Evolutionary conservation across 208 protist species (phyloP), one percentile per base, ranked within the genome.

Genomic region (Crithidia acanthocephali): DNA sequence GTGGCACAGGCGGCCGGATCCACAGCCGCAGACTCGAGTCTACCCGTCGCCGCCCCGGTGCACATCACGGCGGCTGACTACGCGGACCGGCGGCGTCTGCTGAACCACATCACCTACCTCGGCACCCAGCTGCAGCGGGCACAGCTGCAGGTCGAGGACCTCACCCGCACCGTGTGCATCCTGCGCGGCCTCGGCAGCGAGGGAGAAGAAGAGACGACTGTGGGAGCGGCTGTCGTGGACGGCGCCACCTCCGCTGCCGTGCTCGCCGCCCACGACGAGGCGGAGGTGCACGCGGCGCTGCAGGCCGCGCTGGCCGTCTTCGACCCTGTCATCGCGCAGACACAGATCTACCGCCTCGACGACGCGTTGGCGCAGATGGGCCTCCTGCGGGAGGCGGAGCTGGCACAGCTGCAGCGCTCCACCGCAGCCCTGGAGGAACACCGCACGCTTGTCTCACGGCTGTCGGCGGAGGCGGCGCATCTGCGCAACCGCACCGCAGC

Each of bases 71-170:
- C 88, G 8, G 77, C 68, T 51, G 92, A 95, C 66, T 93, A 93
- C 74, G 81, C 86, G 47, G 89, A 97, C 51, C 83, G 92, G 7
- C 80, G 88, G 33, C 83, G 81, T 15, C 83, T 97, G 18, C 77
- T 97, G 33, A 91, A 92, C 47, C 92, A 95, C 69, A 87, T 97
- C 27, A 93, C 92, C n/a, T 89, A 91, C 59, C 78, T 97, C 18
- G 83, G 78, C 61, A 93, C 88, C 2, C 85, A 94, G 50, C 76
- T 94, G 32, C 92, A 94, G 76, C 84, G 88, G 20, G 80, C 86
- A 23, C 84, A 93, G 57, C 72, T 96, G 30, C 75, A 91, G 66
- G 62, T 94, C 23, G 79, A 87, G 55, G 81, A 91, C 51, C 79
- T 85, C 47, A 63, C 85, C 6, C 74, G 84, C 42, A 80, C 74